A percentile compares a stretch with the other conserved stretches of the same genome.
These are phyloP conservation scores for Cicer cuneatum DNA, from an alignment of 306 rosid species.

Conservation along the genomic window DNA sequence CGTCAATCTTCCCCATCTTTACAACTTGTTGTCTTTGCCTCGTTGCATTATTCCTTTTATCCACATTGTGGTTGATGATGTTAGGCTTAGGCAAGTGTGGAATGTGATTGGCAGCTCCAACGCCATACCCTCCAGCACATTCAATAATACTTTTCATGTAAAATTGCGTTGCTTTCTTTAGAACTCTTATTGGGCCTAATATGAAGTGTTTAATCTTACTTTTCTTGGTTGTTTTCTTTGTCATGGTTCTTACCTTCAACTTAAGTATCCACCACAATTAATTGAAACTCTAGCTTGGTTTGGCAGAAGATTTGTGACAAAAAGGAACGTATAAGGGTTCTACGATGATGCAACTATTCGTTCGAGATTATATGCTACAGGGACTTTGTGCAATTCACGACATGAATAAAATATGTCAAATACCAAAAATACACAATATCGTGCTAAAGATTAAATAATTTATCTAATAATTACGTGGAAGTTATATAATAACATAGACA, in stretches of 20 bases:
- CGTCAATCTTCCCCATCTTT: slow-evolving; percentile 60
- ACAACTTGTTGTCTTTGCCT: slow-evolving; percentile 28
- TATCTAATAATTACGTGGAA: neutral
- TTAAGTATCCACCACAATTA: neutral
- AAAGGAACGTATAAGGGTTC: neutral
- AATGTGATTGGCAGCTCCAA: neutral
- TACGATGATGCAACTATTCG: too few species aligned
- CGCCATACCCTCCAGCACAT: slow-evolving; percentile 48
- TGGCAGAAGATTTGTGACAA: neutral
- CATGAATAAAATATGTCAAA: slow-evolving; percentile 1
- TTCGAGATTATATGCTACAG: neutral
- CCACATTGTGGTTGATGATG: neutral
- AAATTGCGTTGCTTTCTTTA: slow-evolving; percentile 52
- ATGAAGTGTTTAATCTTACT: slow-evolving; percentile 29
- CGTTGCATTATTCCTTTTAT: neutral
- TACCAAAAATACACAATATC: neutral
- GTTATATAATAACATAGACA: neutral
- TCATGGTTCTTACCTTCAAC: slow-evolving; percentile 21
- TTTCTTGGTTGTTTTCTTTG: slow-evolving; percentile 22
- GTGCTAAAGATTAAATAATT: neutral
- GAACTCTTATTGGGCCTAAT: slow-evolving; percentile 50
- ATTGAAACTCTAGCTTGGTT: neutral
- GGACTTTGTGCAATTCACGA: slow-evolving; percentile 9
- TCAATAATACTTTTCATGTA: slow-evolving; percentile 52
- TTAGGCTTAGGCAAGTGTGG: slow-evolving; percentile 33